phyloP scores from a whole-genome alignment of 257 asterid genomes.

The Nicotiana benthamiana region DNA sequence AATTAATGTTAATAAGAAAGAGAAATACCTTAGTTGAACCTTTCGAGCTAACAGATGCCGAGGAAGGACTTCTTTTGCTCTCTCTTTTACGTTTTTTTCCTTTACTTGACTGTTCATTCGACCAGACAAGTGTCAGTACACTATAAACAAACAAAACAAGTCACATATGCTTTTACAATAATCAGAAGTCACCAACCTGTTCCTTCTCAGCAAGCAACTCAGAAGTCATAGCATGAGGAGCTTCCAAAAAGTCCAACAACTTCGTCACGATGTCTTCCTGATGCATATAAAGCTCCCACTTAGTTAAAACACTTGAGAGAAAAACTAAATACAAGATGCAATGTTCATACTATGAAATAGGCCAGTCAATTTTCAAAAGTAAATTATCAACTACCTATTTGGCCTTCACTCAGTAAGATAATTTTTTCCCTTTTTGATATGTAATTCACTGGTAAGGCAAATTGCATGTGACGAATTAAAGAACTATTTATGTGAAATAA shows the following conservation, averaged over 20 bases:
- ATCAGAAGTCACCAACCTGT: conserved; percentile 37
- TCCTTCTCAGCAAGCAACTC: conserved; percentile 77
- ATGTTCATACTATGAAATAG: background rate
- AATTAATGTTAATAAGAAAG: background rate
- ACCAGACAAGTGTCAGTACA: background rate
- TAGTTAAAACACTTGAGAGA: background rate
- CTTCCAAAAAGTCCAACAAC: conserved; percentile 74
- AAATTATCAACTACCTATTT: background rate
- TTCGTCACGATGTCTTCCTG: conserved; percentile 83
- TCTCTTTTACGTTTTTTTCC: conserved; percentile 72
- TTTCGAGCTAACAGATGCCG: conserved; percentile 51
- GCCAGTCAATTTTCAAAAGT: background rate
- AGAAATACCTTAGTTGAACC: conserved; percentile 55
- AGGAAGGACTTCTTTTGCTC: conserved; percentile 32
- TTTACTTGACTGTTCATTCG: conserved; percentile 39
- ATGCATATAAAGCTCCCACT: conserved; percentile 4
- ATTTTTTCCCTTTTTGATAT: background rate
- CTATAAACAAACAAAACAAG: background rate
- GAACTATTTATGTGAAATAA: background rate
- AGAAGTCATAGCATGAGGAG: conserved; percentile 71
- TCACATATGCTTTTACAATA: background rate
- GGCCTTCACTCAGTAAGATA: background rate
- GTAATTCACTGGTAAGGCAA: background rate
- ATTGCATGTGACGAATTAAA: background rate
- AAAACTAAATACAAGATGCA: conserved; percentile 7